Evolutionary conservation across 768 basidiomycete genomes (phyloP).

Genomic region (Boletus subcaerulescens): DNA sequence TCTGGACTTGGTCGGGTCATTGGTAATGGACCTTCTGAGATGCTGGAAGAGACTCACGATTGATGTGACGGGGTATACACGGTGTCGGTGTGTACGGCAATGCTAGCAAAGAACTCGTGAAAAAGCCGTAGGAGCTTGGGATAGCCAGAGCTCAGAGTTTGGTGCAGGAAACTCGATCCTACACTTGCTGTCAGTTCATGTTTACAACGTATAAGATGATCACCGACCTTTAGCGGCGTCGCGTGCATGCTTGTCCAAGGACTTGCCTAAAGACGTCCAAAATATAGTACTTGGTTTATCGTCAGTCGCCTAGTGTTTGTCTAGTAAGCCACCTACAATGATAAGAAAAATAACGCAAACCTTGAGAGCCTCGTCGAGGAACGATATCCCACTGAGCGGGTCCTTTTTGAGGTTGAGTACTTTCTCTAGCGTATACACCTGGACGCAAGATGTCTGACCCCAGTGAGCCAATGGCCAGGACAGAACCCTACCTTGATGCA

Average conservation of each 20-base stretch:
- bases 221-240: slow-evolving; percentile 74
- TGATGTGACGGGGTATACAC: slow-evolving; percentile 81
- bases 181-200: slow-evolving; percentile 3
- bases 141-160: slow-evolving; percentile 83
- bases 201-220: neutral
- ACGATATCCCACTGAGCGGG: slow-evolving; percentile 65
- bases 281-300: slow-evolving; percentile 89
- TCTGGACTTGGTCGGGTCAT: slow-evolving; percentile 62
- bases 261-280: slow-evolving; percentile 79
- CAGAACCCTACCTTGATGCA: slow-evolving; percentile 71
- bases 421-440: slow-evolving; percentile 96
- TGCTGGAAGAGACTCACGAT: slow-evolving; percentile 48
- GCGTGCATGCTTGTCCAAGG: slow-evolving; percentile 78
- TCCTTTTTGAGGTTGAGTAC: slow-evolving; percentile 90
- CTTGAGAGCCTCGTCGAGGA: slow-evolving; percentile 94
- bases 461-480: too few relatives aligned
- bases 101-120: slow-evolving; percentile 95
- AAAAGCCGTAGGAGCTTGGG: slow-evolving; percentile 86
- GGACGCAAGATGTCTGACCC: neutral
- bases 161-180: slow-evolving; percentile 91
- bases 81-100: slow-evolving; percentile 94
- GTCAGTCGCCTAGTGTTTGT: slow-evolving; percentile 64
- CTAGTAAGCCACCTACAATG: neutral
- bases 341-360: slow-evolving; percentile 36
- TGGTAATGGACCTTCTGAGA: neutral